These are phyloP conservation scores for Colletotrichum gigasporum DNA, from an alignment of 2,329 filamentous ascomycete species.

Conservation along the genomic window DNA sequence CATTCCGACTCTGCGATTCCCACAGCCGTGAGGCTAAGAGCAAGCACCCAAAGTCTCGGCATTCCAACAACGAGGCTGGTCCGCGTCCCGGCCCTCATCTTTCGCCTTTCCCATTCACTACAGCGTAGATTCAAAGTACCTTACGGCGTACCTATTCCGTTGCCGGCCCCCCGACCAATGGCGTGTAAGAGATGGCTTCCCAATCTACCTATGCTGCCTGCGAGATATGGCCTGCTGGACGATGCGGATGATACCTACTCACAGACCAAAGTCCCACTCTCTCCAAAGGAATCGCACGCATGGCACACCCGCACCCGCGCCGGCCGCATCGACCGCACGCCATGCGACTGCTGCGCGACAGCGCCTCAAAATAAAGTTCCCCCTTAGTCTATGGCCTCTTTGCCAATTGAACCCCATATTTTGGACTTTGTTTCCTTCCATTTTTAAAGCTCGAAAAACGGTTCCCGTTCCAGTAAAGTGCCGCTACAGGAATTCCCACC, in stretches of 20 bases:
- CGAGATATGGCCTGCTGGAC: background rate
- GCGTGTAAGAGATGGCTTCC: conserved; percentile 23
- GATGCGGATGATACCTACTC: too few species aligned
- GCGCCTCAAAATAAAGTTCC: conserved; percentile 15
- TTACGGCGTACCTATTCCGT: too few species aligned
- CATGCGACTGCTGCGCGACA: background rate
- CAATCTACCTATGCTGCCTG: background rate
- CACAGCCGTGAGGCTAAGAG: too few species aligned
- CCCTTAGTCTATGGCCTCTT: background rate
- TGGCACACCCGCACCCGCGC: too few species aligned
- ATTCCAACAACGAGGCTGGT: conserved; percentile 11
- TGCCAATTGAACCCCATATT: background rate
- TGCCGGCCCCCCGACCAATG: conserved; percentile 17
- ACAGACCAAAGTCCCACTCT: too few species aligned
- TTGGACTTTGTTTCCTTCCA: background rate
- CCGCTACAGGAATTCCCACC: background rate
- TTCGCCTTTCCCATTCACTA: too few species aligned
- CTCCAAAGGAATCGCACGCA: too few species aligned
- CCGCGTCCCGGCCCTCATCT: conserved; percentile 3
- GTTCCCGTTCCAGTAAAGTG: conserved; percentile 12
- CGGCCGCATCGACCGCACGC: background rate
- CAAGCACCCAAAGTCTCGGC: background rate
- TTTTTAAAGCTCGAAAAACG: conserved; percentile 19
- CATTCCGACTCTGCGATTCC: too few species aligned
- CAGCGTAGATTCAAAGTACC: too few species aligned